These are phyloP conservation scores for Mycena polygramma DNA, from an alignment of 768 basidiomycete species.

Conservation along the genomic window DNA sequence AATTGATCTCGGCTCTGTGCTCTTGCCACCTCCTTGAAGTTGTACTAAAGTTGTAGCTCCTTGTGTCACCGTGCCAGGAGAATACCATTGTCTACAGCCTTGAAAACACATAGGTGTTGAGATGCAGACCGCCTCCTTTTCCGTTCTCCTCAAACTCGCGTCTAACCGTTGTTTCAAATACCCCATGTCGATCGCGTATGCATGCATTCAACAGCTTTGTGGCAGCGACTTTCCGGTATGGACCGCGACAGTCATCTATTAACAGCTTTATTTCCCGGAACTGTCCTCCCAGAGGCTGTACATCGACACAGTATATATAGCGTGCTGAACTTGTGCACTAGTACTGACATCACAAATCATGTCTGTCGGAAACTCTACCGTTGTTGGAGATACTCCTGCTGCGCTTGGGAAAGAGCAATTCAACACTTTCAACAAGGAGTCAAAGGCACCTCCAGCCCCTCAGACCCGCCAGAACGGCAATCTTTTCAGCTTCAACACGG, in stretches of 20 bases:
- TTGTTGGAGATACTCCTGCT: slow-evolving; percentile 27
- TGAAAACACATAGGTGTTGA: no score
- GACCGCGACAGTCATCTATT: neutral
- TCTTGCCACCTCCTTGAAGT: no score
- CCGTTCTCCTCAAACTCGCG: neutral
- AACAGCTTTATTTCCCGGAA: slow-evolving; percentile 4
- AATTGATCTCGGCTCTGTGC: no score
- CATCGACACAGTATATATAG: neutral
- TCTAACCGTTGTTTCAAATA: neutral
- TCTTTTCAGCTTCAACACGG: slow-evolving; percentile 46
- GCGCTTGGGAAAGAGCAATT: slow-evolving; percentile 31
- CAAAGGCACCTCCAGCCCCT: neutral
- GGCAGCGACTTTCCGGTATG: neutral
- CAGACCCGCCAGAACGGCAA: slow-evolving; percentile 17
- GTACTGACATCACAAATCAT: slow-evolving; percentile 5
- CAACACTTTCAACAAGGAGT: slow-evolving; percentile 21
- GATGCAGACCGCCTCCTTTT: neutral
- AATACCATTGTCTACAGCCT: no score
- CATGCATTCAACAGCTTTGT: slow-evolving; percentile 9
- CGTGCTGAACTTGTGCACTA: neutral
- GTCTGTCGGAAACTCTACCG: slow-evolving; percentile 35
- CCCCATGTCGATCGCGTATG: neutral
- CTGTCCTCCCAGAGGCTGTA: slow-evolving; percentile 8
- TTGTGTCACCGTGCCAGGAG: no score
- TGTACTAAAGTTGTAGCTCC: no score